These are phyloP conservation scores for Phanerodontia chrysosporium DNA, from an alignment of 768 basidiomycete species.

Conservation along the genomic window DNA sequence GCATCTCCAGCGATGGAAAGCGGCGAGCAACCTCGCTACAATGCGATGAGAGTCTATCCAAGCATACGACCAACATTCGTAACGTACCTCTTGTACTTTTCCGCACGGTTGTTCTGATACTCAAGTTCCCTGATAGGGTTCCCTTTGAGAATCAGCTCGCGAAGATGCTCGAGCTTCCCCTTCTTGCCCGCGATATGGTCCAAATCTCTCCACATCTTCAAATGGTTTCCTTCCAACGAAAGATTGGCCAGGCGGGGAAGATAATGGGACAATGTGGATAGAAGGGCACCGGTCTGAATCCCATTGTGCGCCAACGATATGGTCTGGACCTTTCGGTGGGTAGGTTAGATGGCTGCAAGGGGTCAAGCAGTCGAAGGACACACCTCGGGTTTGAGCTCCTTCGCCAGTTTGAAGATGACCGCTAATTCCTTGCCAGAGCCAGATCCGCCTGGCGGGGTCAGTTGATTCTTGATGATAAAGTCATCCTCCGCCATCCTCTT, in stretches of 20 bases:
- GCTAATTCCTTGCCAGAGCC: constrained; percentile 63
- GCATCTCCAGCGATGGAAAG: constrained; percentile 75
- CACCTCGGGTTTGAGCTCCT: constrained; percentile 73
- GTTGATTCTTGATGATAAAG: constrained; percentile 63
- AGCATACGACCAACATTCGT: not conserved
- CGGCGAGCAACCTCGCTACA: constrained; percentile 74
- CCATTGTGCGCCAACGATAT: constrained; percentile 83
- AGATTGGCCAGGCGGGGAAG: constrained; percentile 79
- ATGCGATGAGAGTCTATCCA: not conserved
- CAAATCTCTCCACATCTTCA: constrained; percentile 67
- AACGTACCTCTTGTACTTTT: constrained; percentile 65
- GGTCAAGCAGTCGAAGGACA: no score
- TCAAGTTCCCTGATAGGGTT: constrained; percentile 72
- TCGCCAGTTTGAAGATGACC: constrained; percentile 87
- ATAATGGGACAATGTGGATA: constrained; percentile 63
- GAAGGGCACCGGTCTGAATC: constrained; percentile 51
- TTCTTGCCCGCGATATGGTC: constrained; percentile 56
- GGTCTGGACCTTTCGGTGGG: constrained; percentile 69
- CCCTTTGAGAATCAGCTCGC: constrained; percentile 70
- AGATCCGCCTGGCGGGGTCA: constrained; percentile 65
- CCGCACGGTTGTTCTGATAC: constrained; percentile 49
- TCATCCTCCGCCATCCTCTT: constrained; percentile 80
- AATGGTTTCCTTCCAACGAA: constrained; percentile 73
- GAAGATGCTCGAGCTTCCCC: constrained; percentile 57
- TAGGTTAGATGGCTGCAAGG: no score